phyloP scores from a whole-genome alignment of 257 asterid species.

The Petunia secreta region DNA sequence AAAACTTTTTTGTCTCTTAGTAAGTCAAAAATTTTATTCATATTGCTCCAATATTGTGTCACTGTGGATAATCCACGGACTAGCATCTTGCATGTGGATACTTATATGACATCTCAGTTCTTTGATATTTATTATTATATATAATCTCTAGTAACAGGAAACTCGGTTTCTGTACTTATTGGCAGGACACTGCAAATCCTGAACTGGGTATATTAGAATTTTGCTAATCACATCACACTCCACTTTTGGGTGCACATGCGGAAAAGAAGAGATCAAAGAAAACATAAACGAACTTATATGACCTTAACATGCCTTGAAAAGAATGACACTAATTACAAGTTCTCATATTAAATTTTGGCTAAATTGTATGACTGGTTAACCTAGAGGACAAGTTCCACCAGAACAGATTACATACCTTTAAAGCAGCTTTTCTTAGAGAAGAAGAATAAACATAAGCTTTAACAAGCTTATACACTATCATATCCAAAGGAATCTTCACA shows the following conservation, averaged over 20 bases:
- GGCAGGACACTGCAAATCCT: neutral
- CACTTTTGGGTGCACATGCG: neutral
- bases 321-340: neutral
- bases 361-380: neutral
- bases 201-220: neutral
- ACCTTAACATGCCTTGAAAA: neutral
- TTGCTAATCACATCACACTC: constrained; percentile 5
- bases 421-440: constrained; percentile 82
- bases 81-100: too few species aligned
- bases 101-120: neutral
- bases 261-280: neutral
- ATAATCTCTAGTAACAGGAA: constrained; percentile 9
- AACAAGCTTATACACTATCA: constrained; percentile 75
- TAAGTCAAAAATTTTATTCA: constrained; percentile 6
- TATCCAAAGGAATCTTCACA: constrained; percentile 82
- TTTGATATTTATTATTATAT: neutral
- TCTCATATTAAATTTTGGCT: neutral
- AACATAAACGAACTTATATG: neutral
- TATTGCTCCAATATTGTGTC: neutral
- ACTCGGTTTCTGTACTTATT: neutral
- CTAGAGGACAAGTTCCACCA: neutral
- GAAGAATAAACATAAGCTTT: constrained; percentile 88
- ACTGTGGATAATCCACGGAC: too few species aligned
- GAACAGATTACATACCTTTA: constrained; percentile 61
- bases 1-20: neutral